Evolutionary conservation across 805 yeast genomes (phyloP).

Genomic region (Candida berthetii): DNA sequence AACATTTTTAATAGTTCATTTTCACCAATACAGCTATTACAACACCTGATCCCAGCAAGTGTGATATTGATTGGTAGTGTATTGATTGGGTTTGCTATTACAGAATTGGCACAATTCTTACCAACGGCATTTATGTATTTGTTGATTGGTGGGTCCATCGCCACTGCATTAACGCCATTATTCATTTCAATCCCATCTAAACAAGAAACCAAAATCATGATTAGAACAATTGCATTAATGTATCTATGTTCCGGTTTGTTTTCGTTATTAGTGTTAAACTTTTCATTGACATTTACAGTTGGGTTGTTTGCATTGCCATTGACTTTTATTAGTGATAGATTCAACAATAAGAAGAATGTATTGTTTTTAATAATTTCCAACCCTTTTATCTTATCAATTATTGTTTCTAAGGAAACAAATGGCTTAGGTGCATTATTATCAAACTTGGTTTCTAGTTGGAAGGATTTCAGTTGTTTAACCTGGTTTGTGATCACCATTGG

Average conservation of each 20-base stretch:
- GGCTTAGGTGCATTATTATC: conserved; percentile 25
- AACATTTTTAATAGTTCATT: conserved; percentile 35
- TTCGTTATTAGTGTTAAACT: conserved; percentile 75
- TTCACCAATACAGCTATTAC: conserved; percentile 13
- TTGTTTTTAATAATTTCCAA: conserved; percentile 38
- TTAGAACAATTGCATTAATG: conserved; percentile 44
- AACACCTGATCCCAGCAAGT: conserved; percentile 22
- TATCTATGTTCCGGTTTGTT: conserved; percentile 64
- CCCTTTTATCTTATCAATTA: conserved; percentile 40
- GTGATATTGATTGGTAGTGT: conserved; percentile 24
- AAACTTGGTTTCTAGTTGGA: conserved; percentile 59
- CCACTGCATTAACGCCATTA: conserved; percentile 15
- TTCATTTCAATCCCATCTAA: conserved; percentile 5
- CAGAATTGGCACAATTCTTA: conserved; percentile 12
- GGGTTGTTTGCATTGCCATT: conserved; percentile 75
- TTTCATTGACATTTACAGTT: conserved; percentile 68
- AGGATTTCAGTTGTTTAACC: conserved; percentile 73
- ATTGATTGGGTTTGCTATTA: conserved; percentile 20
- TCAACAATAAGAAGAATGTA: conserved; percentile 17
- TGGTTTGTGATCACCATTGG: conserved; percentile 70
- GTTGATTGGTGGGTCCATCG: conserved; percentile 11
- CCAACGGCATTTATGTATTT: conserved; percentile 8
- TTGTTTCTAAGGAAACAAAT: conserved; percentile 23
- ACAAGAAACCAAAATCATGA: conserved; percentile 12
- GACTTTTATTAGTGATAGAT: conserved; percentile 38